Evolutionary conservation across 2,329 filamentous ascomycete genomes (phyloP), one percentile per base, ranked within the genome.

Genomic region (Cladobotryum mycophilum): DNA sequence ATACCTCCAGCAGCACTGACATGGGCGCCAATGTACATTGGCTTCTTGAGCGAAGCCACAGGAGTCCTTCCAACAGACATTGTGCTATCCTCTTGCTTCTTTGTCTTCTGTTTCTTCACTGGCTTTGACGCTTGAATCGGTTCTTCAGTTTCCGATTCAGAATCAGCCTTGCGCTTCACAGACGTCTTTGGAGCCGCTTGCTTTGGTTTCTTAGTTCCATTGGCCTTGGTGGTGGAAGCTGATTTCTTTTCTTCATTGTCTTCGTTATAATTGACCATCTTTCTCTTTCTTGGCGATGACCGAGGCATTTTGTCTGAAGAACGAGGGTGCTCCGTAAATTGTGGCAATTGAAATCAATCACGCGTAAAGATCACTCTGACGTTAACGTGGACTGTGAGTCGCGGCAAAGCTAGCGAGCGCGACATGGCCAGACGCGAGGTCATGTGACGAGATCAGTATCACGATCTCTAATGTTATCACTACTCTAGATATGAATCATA

Each of bases 11-110:
- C 90, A 55, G 81, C 84, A 67, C 87, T 93, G 54, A 97, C 89
- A 67, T 99, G 93, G 1, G 93, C 93, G 14, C 93, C 93, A 49
- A 99, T 85, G 61, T 88, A 85, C 79, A 96, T 87, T 12, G 75
- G 68, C 64, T 76, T 79, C 65, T 85, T 84, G 55, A 92, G 74
- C 1, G 82, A 81, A 12, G 69, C 59, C 30, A 83, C 67, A 4
- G 76, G 69, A 1, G 89, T 91, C 35, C 93, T 80, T 22, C 76
- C 72, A 17, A 83, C 85, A 0, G 88, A 83, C 74, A 82, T 81
- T 22, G 59, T 58, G 49, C 74, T 71, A 25, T 72, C 71, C 20
- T 64, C 63, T 43, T 70, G 68, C 7, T 58, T 56, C 49, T 71
- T 59, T n/a, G 62, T 60, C 57, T 53, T 63, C 45, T 54, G 61